A percentile compares a stretch with the other conserved stretches of the same genome.
Evolutionary conservation across 2,329 filamentous ascomycete genomes (phyloP).

Genomic region (Xylaria sp.): DNA sequence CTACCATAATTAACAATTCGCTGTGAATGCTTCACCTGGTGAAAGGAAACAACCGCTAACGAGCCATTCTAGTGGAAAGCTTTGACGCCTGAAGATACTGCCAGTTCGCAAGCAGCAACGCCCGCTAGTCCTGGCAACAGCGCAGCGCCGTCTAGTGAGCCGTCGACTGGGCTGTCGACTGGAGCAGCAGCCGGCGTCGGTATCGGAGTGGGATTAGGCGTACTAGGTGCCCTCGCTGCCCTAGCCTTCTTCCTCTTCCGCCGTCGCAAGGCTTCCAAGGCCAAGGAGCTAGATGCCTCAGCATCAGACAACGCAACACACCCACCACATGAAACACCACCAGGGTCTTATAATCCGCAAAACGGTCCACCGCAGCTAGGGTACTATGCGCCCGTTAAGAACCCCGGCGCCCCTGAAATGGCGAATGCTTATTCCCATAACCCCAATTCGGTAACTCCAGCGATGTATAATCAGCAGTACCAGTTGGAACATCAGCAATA

Average conservation of each 20-base stretch:
- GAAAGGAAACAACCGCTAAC: conserved; percentile 12
- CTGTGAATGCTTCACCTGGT: background rate
- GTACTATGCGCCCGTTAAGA: conserved; percentile 35
- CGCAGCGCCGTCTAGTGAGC: conserved; percentile 18
- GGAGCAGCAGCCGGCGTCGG: conserved; percentile 46
- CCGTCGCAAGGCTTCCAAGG: conserved; percentile 34
- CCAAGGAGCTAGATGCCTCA: conserved; percentile 1
- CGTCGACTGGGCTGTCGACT: conserved; percentile 38
- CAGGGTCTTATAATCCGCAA: conserved; percentile 10
- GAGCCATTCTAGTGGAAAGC: conserved; percentile 35
- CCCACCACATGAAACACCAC: conserved; percentile 14
- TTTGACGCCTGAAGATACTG: conserved; percentile 32
- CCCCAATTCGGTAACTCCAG: conserved; percentile 16
- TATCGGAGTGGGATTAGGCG: conserved; percentile 40
- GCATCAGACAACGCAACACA: conserved; percentile 3
- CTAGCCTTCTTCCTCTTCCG: conserved; percentile 37
- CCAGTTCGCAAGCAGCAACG: conserved; percentile 16
- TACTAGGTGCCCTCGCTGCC: conserved; percentile 30
- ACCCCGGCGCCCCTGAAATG: conserved; percentile 19
- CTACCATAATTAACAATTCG: background rate
- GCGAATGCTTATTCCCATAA: conserved; percentile 14
- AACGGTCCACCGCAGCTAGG: conserved; percentile 27
- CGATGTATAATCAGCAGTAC: conserved; percentile 27
- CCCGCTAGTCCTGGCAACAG: conserved; percentile 16
- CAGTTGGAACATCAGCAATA: conserved; percentile 20